Evolutionary conservation across 208 protist genomes (phyloP).

Genomic region (Trypanosoma boissoni): DNA sequence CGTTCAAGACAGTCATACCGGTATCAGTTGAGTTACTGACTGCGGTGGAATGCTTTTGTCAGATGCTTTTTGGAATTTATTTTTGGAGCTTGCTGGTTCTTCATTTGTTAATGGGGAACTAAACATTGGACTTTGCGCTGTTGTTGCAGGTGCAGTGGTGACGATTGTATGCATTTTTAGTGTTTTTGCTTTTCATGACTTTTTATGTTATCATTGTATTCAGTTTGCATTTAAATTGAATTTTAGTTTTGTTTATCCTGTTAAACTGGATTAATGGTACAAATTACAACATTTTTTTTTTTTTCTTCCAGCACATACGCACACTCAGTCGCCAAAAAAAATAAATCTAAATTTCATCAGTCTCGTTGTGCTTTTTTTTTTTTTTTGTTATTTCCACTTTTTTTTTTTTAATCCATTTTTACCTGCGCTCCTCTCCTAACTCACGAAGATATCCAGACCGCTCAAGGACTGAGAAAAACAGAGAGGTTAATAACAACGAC

Average conservation of each 20-base stretch:
- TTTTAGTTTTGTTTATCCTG: too few relatives aligned
- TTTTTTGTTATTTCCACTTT: slow-evolving; percentile 3
- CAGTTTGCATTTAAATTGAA: too few relatives aligned
- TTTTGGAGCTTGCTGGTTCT: neutral
- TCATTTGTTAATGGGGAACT: neutral
- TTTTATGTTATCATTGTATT: too few relatives aligned
- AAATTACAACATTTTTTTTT: slow-evolving; percentile 12
- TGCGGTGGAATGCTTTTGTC: slow-evolving; percentile 1
- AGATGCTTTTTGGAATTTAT: neutral
- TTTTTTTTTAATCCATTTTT: slow-evolving; percentile 11
- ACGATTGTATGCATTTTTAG: neutral
- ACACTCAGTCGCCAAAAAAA: neutral
- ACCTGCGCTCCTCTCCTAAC: slow-evolving; percentile 6
- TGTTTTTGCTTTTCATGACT: too few relatives aligned
- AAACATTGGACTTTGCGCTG: neutral
- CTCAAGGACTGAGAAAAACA: neutral
- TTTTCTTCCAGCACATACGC: neutral
- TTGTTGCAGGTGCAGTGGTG: neutral
- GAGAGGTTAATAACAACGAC: neutral
- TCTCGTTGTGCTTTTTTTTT: slow-evolving; percentile 1
- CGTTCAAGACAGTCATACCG: neutral
- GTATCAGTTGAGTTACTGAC: slow-evolving; percentile 3
- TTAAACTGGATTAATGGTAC: too few relatives aligned
- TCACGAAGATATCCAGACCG: neutral
- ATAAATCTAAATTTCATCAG: slow-evolving; percentile 1